Evolutionary conservation across 2,329 filamentous ascomycete species (phyloP).

Genomic region (Colletotrichum karsti): DNA sequence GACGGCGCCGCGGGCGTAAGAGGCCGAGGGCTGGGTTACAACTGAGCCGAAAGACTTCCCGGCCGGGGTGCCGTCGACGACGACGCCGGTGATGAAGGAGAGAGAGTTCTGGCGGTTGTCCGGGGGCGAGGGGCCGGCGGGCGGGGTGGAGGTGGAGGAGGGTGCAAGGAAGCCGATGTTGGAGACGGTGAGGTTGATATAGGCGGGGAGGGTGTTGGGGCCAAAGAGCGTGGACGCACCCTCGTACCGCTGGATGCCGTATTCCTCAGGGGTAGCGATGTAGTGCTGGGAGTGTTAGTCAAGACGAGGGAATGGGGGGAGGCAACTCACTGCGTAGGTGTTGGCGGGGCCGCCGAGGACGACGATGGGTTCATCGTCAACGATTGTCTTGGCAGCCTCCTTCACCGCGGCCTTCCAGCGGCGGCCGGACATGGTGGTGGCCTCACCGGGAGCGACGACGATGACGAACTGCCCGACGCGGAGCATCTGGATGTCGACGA

Average conservation of each 20-base stretch:
- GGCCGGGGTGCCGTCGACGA: constrained; percentile 74
- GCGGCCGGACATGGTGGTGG: constrained; percentile 90
- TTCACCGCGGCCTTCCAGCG: constrained; percentile 81
- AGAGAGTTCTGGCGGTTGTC: constrained; percentile 81
- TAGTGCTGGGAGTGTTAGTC: constrained; percentile 62
- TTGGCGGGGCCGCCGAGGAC: constrained; percentile 91
- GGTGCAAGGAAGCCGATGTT: constrained; percentile 73
- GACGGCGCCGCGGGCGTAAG: constrained; percentile 67
- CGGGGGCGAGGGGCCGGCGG: constrained; percentile 73
- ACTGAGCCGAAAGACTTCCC: constrained; percentile 78
- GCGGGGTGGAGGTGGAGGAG: constrained; percentile 49
- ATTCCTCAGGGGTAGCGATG: constrained; percentile 82
- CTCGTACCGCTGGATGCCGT: constrained; percentile 87
- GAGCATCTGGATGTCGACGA: constrained; percentile 87
- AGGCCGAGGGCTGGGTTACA: constrained; percentile 57
- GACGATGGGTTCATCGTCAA: constrained; percentile 70
- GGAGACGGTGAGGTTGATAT: constrained; percentile 84
- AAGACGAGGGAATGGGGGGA: constrained; percentile 49
- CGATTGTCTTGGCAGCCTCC: constrained; percentile 54
- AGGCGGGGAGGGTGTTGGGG: constrained; percentile 81
- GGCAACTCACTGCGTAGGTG: constrained; percentile 71
- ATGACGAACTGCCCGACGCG: constrained; percentile 87
- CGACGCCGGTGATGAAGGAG: constrained; percentile 82
- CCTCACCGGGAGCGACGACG: constrained; percentile 86
- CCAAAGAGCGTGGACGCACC: constrained; percentile 94